Percentiles rank a stretch among this genome's conserved stretches.
phyloP scores from a whole-genome alignment of 1,284 basidiomycete species.

The Fistulina hepatica region DNA sequence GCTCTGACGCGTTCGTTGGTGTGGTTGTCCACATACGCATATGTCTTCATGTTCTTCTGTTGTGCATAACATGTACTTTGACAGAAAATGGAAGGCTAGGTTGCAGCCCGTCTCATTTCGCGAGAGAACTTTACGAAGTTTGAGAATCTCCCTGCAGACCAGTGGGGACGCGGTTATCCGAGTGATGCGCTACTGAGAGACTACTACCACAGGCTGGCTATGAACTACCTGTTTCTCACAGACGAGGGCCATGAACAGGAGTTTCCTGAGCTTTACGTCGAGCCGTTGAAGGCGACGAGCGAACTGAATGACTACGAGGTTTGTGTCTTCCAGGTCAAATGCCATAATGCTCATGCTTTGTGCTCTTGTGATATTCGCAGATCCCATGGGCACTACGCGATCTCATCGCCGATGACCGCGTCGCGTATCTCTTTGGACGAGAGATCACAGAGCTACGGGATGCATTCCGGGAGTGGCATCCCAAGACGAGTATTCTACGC shows the following conservation, averaged over 20 bases:
- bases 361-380: slow-evolving; percentile 26
- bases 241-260: slow-evolving; percentile 49
- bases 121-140: no score
- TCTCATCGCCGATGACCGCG: slow-evolving; percentile 66
- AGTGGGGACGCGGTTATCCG: no score
- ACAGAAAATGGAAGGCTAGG: no score
- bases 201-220: slow-evolving; percentile 24
- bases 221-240: slow-evolving; percentile 87
- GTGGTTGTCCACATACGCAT: no score
- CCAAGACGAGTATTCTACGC: slow-evolving; percentile 63
- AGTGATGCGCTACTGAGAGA: no score
- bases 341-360: slow-evolving; percentile 6
- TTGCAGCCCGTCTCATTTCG: no score
- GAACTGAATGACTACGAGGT: slow-evolving; percentile 86
- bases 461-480: slow-evolving; percentile 75
- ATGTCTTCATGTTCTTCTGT: no score
- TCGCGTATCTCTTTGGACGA: slow-evolving; percentile 59
- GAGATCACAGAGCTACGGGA: slow-evolving; percentile 67
- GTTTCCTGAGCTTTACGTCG: slow-evolving; percentile 49
- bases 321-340: slow-evolving; percentile 19
- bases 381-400: slow-evolving; percentile 78
- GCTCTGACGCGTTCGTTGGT: no score
- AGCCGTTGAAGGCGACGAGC: slow-evolving; percentile 64
- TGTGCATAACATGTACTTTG: no score
- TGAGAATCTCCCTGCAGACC: no score